phyloP scores from a whole-genome alignment of 208 protist species.

The Strigomonas oncopelti region DNA sequence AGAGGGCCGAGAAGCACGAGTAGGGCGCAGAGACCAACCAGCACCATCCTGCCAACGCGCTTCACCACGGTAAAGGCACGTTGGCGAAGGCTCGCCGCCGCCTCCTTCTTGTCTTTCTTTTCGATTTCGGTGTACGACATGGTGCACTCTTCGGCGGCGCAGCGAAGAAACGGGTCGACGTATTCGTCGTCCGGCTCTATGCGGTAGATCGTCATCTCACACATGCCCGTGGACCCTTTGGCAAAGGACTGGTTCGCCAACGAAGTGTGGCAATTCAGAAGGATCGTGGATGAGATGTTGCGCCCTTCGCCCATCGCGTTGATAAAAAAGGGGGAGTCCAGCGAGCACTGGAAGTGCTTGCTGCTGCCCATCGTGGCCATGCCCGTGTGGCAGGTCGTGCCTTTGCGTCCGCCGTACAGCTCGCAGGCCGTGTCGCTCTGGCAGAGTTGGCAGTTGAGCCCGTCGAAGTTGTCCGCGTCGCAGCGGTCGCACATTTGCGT shows the following conservation, averaged over 20 bases:
- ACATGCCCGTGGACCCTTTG: conserved; percentile 27
- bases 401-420: conserved; percentile 12
- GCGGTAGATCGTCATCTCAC: conserved; percentile 68
- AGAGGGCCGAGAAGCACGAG: conserved; percentile 48
- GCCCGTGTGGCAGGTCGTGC: conserved; percentile 34
- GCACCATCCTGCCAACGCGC: conserved; percentile 33
- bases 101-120: conserved; percentile 10
- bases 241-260: conserved; percentile 53
- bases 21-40: conserved; percentile 47
- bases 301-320: conserved; percentile 58
- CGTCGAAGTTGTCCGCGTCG: conserved; percentile 32
- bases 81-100: background rate
- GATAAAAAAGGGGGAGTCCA: conserved; percentile 56
- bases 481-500: conserved; percentile 51
- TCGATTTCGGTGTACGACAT: conserved; percentile 29
- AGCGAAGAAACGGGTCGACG: conserved; percentile 81
- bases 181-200: conserved; percentile 58
- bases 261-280: conserved; percentile 60
- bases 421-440: conserved; percentile 44
- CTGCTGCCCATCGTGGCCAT: conserved; percentile 51
- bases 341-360: conserved; percentile 76
- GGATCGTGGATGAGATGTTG: conserved; percentile 52
- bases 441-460: conserved; percentile 74
- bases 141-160: conserved; percentile 44
- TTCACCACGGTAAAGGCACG: background rate